Evolutionary conservation across 345 rosid species (phyloP), one percentile per base, ranked within the genome.

Genomic region (Bruguiera gymnorhiza): DNA sequence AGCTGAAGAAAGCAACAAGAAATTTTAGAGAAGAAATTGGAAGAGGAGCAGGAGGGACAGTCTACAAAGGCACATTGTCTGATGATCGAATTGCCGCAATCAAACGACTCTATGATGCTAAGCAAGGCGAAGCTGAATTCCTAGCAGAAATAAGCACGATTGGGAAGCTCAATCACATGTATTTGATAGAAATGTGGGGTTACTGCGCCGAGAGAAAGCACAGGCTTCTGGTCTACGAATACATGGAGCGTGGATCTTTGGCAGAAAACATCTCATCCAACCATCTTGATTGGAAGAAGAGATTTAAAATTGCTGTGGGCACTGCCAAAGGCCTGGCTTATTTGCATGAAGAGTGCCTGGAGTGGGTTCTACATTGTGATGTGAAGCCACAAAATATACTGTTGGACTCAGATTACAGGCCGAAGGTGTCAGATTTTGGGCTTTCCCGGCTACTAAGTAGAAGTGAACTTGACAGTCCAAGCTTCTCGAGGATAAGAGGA

Each of bases 101-200:
- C 55, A 81, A 81, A 62, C 52, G 23, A 10, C 75, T 81, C 6
- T 37, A 58, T 21, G 74, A 61, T 18, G 73, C 76, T 1, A 34
- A 69, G 26, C 70, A 70, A 62, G 79, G 75, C 16, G 84, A 78
- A 54, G 84, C 69, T 11, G 84, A 75, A 24, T 81, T 81, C 58
- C 53, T 72, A 8, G 79, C 79, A 56, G 84, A 81, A 71, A 72
- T 81, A 21, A 66, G 74, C 81, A 74, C 79, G 8, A 81, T 81
- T 32, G 84, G 79, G 48, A 78, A 57, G 67, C 75, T 81, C 29
- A 81, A 81, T 36, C 84, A 81, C 73, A 81, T 75, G 79, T 61
- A 75, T 62, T 32, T 81, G 32, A 78, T 81, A 10, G 72, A 75
- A 13, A 78, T 75, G 70, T 72, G 73, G 77, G 84, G 84, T 6